Conservation (phyloP, 768 basidiomycete genomes). For the Tephrocybe sp. region DNA sequence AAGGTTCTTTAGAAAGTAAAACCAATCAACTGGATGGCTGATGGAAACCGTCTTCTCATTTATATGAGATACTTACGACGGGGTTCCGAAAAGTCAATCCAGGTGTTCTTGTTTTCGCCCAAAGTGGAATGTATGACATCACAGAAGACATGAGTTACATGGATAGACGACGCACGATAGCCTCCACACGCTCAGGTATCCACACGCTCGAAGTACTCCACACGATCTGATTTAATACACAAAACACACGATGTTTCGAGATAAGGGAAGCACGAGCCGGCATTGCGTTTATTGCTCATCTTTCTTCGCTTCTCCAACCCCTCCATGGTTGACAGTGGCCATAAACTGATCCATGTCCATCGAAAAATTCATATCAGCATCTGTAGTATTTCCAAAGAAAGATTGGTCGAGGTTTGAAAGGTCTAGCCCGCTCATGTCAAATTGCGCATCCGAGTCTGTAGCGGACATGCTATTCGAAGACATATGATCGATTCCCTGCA, state of each 20-base stretch:
- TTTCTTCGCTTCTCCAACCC: constrained; percentile 10
- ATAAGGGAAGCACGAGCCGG: not conserved
- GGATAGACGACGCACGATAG: not conserved
- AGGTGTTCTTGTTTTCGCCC: not conserved
- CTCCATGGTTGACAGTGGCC: constrained; percentile 33
- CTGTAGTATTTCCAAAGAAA: constrained; percentile 38
- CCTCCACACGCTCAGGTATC: not conserved
- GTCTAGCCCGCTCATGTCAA: constrained; percentile 52
- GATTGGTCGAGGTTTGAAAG: constrained; percentile 42
- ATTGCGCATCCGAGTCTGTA: constrained; percentile 30
- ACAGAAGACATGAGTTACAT: not conserved
- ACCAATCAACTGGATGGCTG: not conserved
- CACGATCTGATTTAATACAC: not conserved
- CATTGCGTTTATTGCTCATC: constrained; percentile 2
- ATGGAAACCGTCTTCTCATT: not conserved
- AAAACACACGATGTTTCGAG: not conserved
- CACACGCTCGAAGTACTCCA: not conserved
- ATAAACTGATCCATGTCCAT: constrained; percentile 59
- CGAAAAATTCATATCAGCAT: constrained; percentile 43
- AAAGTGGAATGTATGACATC: not conserved
- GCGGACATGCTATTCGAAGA: constrained; percentile 18
- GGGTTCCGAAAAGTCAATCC: not conserved
- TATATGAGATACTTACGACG: not conserved
- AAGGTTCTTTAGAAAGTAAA: not conserved
- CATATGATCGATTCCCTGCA: constrained; percentile 23